phyloP scores from a whole-genome alignment of 345 rosid species.

The Salix dunnii region DNA sequence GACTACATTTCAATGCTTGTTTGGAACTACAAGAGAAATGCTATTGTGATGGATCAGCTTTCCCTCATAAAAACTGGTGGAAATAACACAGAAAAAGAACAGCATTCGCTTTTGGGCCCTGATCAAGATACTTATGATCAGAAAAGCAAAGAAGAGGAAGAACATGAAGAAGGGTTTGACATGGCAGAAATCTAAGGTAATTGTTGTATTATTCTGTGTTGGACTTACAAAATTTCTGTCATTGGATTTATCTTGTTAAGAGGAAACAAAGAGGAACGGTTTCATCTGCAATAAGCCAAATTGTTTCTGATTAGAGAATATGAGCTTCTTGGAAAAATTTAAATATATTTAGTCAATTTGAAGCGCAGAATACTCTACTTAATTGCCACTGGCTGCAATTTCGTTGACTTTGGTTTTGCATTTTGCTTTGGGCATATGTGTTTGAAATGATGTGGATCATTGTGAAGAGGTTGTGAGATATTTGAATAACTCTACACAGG shows the following conservation, averaged over 20 bases:
- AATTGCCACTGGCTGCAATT: neutral
- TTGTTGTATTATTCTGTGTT: neutral
- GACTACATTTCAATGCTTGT: conserved; percentile 90
- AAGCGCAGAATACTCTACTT: neutral
- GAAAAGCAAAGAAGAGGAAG: conserved; percentile 17
- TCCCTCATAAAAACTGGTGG: conserved; percentile 39
- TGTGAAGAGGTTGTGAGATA: neutral
- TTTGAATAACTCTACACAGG: neutral
- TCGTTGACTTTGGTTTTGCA: neutral
- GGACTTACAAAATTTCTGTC: neutral
- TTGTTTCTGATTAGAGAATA: neutral
- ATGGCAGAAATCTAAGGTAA: conserved; percentile 18
- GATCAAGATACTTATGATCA: neutral
- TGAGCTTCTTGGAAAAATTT: neutral
- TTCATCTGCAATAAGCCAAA: neutral
- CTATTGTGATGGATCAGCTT: conserved; percentile 60
- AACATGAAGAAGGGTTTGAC: conserved; percentile 14
- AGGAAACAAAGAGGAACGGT: neutral
- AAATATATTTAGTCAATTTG: neutral
- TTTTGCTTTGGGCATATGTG: neutral
- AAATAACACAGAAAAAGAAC: conserved; percentile 24
- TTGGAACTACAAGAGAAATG: conserved; percentile 93
- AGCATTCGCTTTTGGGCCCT: conserved; percentile 1
- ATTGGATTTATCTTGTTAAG: neutral
- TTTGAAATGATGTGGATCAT: neutral